phyloP scores from a whole-genome alignment of 148 eudicot species.

The Persicaria maculosa region DNA sequence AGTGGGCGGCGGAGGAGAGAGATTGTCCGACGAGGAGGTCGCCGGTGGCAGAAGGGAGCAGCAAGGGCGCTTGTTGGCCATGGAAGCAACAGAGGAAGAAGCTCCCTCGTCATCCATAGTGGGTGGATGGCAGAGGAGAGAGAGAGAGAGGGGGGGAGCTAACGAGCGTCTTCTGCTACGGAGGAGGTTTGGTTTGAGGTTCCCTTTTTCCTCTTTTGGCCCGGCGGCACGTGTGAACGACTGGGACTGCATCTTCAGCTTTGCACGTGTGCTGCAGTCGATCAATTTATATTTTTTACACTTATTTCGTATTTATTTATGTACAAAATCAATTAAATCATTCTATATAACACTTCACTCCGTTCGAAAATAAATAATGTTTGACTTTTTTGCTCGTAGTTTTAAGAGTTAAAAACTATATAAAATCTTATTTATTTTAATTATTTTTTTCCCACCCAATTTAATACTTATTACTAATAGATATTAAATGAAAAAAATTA shows the following conservation, averaged over 20 bases:
- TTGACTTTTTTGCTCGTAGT: no score
- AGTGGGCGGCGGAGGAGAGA: not conserved
- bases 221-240: not conserved
- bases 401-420: no score
- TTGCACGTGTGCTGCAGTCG: not conserved
- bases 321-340: no score
- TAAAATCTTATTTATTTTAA: no score
- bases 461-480: no score
- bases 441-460: no score
- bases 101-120: constrained; percentile 21
- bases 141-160: constrained; percentile 5
- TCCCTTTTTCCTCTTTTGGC: not conserved
- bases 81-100: constrained; percentile 16
- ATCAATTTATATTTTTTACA: no score
- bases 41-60: constrained; percentile 15
- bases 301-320: no score
- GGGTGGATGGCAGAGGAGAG: constrained; percentile 22
- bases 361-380: no score
- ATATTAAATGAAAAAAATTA: no score
- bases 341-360: no score
- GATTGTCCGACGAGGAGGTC: not conserved
- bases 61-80: constrained; percentile 37
- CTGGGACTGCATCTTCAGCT: not conserved
- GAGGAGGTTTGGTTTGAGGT: not conserved
- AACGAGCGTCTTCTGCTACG: not conserved